Evolutionary conservation across 208 protist species (phyloP), one percentile per base, ranked within the genome.

Genomic region (Novymonas esmeraldas): DNA sequence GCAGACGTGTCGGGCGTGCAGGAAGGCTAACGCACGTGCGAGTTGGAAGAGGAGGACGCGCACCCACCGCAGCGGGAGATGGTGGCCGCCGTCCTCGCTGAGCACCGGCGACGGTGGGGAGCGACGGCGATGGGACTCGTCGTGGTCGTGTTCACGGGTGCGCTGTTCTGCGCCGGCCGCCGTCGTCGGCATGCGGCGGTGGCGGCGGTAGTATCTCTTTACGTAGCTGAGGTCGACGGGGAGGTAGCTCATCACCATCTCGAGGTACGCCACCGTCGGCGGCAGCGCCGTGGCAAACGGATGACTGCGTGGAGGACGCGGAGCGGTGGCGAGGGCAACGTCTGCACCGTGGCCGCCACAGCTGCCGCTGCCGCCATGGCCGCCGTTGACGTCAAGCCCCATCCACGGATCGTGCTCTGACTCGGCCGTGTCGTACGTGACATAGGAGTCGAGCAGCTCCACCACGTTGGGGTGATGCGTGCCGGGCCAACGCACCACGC

Each of bases 201-300:
- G 39, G 4, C 57, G 93, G 48, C 78, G 76, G 78, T 97, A 99
- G 62, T 95, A 78, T 39, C 89, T 74, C n/a, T 92, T 82, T 18
- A 99, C 66, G n/a, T 84, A 76, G 61, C 97, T 94, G 4, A 99
- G 76, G 56, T 99, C 99, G 36, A 98, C 85, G 2, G 99, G 99
- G 0, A 99, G 76, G 83, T 98, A 99, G 60, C 99, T 97, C 81
- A 99, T 93, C 13, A 99, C 98, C 18, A 99, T 81, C 83, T 99
- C 98, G 5, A 99, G 83, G 70, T 99, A 99, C 14, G 98, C 62
- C 58, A 99, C 97, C 26, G 98, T 90, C 22, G 82, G 58, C 4
- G 31, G 55, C 6, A 42, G 36, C 4, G 31, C 33, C 9, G 59
- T 9, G 13, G 31, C 44, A 3, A 38, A 29, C 6, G 26, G 41